Conservation (phyloP, 495 filamentous ascomycete genomes). For the Hyaloscypha bicolor region DNA sequence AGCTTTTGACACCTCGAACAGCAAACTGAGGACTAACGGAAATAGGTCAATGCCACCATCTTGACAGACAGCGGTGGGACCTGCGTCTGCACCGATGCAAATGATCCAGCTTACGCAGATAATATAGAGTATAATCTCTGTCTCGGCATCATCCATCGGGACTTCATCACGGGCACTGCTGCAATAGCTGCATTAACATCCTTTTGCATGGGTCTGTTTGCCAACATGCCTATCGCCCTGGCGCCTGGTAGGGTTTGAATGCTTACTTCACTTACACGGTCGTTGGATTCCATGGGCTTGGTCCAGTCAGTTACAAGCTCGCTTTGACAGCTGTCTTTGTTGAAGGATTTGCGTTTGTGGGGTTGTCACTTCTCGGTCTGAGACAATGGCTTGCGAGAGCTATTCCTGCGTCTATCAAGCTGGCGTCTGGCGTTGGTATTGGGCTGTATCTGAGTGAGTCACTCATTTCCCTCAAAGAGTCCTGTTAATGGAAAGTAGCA, state of each 20-base stretch:
- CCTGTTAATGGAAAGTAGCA: conserved; percentile 50
- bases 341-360: conserved; percentile 71
- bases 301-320: conserved; percentile 64
- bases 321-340: conserved; percentile 80
- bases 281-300: conserved; percentile 68
- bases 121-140: conserved; percentile 65
- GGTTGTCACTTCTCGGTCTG: conserved; percentile 68
- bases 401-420: conserved; percentile 75
- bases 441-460: conserved; percentile 66
- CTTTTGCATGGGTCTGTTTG: conserved; percentile 73
- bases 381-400: conserved; percentile 79
- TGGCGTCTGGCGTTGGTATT: conserved; percentile 81
- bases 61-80: conserved; percentile 67
- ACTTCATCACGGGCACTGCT: conserved; percentile 78
- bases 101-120: conserved; percentile 51
- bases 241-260: conserved; percentile 74
- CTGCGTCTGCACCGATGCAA: conserved; percentile 60
- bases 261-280: conserved; percentile 84
- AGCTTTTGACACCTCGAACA: conserved; percentile 32
- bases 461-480: background rate
- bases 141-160: conserved; percentile 64
- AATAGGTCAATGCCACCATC: conserved; percentile 67
- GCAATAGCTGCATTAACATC: conserved; percentile 69
- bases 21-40: background rate
- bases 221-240: conserved; percentile 53